phyloP scores from a whole-genome alignment of 2,329 filamentous ascomycete genomes.

The Xylariomycetidae sp. region DNA sequence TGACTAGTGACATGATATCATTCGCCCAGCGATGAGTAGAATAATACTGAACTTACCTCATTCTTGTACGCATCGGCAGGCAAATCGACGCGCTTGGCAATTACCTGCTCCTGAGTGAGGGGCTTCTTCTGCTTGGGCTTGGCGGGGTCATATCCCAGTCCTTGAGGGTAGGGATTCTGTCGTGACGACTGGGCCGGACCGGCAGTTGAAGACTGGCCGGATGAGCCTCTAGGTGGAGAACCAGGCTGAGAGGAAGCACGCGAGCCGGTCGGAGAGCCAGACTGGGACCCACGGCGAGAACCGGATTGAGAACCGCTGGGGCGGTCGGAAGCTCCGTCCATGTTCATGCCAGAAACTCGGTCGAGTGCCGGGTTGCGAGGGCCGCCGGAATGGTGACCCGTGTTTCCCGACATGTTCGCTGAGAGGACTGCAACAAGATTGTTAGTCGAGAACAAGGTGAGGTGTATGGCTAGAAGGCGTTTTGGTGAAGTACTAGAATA shows the following conservation, averaged over 20 bases:
- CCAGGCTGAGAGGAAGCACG: slow-evolving; percentile 3
- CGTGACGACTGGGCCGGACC: no score
- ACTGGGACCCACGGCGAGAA: neutral
- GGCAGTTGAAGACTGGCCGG: neutral
- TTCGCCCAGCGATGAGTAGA: no score
- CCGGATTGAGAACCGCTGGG: slow-evolving; percentile 2
- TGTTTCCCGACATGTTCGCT: slow-evolving; percentile 6
- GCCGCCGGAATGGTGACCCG: neutral
- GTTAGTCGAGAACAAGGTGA: no score
- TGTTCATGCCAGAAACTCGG: slow-evolving; percentile 10
- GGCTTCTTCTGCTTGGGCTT: no score
- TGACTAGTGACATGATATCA: no score
- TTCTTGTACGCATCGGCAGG: slow-evolving; percentile 51
- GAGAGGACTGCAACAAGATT: neutral
- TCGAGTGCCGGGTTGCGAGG: slow-evolving; percentile 7
- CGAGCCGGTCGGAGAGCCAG: slow-evolving; percentile 4
- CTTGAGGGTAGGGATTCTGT: no score
- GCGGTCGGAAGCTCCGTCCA: slow-evolving; percentile 17
- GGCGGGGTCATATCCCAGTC: slow-evolving; percentile 13
- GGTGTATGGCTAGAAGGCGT: no score
- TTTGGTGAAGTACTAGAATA: no score
- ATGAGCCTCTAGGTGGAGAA: slow-evolving; percentile 5
- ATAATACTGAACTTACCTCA: slow-evolving; percentile 21
- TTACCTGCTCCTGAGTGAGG: slow-evolving; percentile 24
- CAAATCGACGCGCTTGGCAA: slow-evolving; percentile 50